Percentiles rank a stretch among this genome's conserved stretches.
Conservation (phyloP, 192 early-diverging fungal species). For the Coemansia sp. region DNA sequence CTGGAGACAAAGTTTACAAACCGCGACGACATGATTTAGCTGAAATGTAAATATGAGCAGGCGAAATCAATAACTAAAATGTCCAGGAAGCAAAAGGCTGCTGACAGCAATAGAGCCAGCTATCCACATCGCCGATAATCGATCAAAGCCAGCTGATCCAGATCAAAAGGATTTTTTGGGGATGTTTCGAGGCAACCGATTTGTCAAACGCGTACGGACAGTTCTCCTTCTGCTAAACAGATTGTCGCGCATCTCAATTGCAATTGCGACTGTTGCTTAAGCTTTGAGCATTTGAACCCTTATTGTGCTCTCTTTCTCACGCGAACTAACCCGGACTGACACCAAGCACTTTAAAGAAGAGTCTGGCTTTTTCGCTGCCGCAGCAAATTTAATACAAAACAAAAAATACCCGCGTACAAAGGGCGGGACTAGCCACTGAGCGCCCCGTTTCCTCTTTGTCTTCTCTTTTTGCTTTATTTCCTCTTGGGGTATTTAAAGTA, state of each 20-base stretch:
- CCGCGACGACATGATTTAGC: slow-evolving; percentile 22
- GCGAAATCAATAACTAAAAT: background rate
- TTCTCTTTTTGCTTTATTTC: slow-evolving; percentile 7
- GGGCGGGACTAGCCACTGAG: background rate
- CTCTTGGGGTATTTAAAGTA: slow-evolving; percentile 6
- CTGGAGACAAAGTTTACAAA: slow-evolving; percentile 71
- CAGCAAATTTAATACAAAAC: slow-evolving; percentile 1
- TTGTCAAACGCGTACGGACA: background rate
- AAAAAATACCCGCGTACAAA: slow-evolving; percentile 2
- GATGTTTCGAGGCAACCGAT: background rate
- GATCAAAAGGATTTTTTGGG: slow-evolving; percentile 2
- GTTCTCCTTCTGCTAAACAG: background rate
- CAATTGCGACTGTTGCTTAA: slow-evolving; percentile 2
- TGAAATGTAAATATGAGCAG: background rate
- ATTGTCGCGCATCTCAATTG: background rate
- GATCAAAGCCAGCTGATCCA: background rate
- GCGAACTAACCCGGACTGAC: background rate
- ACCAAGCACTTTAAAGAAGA: background rate
- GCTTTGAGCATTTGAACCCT: background rate
- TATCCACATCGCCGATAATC: background rate
- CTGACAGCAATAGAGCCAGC: background rate
- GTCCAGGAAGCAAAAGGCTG: background rate
- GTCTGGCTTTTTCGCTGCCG: background rate
- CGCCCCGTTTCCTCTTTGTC: background rate
- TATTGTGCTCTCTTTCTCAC: background rate